A percentile compares a stretch with the other conserved stretches of the same genome.
Conservation (phyloP, 2,329 filamentous ascomycete genomes). For the Paracorniculantispora psalliotae region DNA sequence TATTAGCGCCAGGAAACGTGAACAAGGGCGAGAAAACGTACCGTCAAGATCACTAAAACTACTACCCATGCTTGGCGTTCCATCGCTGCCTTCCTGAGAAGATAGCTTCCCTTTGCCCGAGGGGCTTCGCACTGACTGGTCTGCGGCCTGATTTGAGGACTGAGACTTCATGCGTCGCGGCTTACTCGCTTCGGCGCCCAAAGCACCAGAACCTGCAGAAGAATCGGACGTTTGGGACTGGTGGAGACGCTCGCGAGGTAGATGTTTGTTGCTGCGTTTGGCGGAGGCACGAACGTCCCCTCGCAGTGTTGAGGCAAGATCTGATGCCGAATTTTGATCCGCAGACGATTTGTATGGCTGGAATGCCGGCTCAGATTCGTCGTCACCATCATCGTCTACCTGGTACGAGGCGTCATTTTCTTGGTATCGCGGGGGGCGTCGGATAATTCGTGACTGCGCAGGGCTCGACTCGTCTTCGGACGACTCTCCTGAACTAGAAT, state of each 20-base stretch:
- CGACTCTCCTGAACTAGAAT: conserved; percentile 35
- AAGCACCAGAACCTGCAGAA: conserved; percentile 48
- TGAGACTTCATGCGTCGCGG: conserved; percentile 39
- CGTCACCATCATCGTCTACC: conserved; percentile 53
- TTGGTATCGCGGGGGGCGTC: conserved; percentile 51
- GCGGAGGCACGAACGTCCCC: conserved; percentile 35
- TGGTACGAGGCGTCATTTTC: conserved; percentile 34
- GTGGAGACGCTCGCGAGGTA: conserved; percentile 33
- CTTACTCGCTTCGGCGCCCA: conserved; percentile 27
- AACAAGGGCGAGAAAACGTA: conserved; percentile 26
- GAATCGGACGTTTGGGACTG: conserved; percentile 59
- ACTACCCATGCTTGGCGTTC: conserved; percentile 75
- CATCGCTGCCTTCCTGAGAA: conserved; percentile 62
- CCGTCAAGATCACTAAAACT: conserved; percentile 84
- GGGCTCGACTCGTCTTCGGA: conserved; percentile 47
- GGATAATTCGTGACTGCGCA: conserved; percentile 56
- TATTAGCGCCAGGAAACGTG: conserved; percentile 14
- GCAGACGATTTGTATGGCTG: conserved; percentile 39
- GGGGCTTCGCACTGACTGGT: conserved; percentile 52
- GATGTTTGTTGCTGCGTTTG: conserved; percentile 24
- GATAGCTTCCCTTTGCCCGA: conserved; percentile 43
- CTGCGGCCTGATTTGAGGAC: conserved; percentile 54
- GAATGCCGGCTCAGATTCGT: conserved; percentile 53
- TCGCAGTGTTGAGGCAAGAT: conserved; percentile 49
- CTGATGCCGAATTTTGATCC: conserved; percentile 33